A percentile compares a stretch with the other conserved stretches of the same genome.
These are phyloP conservation scores for Fomes fomentarius DNA, from an alignment of 1,284 basidiomycete genomes.

Conservation along the genomic window DNA sequence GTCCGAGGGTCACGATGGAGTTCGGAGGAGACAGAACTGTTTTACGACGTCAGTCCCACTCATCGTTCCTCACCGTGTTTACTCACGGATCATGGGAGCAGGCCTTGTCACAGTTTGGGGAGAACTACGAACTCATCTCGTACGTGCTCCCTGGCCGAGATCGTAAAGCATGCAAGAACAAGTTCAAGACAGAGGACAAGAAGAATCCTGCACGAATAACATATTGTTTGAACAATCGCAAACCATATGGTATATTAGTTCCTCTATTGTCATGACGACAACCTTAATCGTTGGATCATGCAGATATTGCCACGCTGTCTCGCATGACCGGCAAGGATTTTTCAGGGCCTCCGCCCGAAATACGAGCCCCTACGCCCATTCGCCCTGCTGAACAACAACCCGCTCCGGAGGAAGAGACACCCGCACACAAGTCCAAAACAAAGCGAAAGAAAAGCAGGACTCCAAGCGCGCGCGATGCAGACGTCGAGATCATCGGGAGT, in stretches of 20 bases:
- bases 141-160: constrained; percentile 85
- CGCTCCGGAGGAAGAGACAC: not conserved
- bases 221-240: constrained; percentile 64
- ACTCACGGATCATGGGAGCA: constrained; percentile 33
- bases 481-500: constrained; percentile 33
- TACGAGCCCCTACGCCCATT: constrained; percentile 53
- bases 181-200: constrained; percentile 89
- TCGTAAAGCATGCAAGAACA: constrained; percentile 87
- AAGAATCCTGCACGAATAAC: constrained; percentile 72
- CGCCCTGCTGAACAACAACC: constrained; percentile 22
- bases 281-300: not conserved
- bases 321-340: constrained; percentile 83
- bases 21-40: constrained; percentile 83
- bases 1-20: constrained; percentile 82
- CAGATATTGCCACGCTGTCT: constrained; percentile 71
- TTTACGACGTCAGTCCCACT: constrained; percentile 70
- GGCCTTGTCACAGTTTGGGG: constrained; percentile 87
- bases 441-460: constrained; percentile 33
- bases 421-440: not conserved
- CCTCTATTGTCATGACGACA: not conserved
- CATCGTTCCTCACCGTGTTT: not conserved
- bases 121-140: constrained; percentile 91
- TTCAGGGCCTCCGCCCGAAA: constrained; percentile 75
- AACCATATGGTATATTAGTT: constrained; percentile 62
- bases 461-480: constrained; percentile 24